phyloP scores from a whole-genome alignment of 1,284 basidiomycete species.

The Abortiporus biennis region DNA sequence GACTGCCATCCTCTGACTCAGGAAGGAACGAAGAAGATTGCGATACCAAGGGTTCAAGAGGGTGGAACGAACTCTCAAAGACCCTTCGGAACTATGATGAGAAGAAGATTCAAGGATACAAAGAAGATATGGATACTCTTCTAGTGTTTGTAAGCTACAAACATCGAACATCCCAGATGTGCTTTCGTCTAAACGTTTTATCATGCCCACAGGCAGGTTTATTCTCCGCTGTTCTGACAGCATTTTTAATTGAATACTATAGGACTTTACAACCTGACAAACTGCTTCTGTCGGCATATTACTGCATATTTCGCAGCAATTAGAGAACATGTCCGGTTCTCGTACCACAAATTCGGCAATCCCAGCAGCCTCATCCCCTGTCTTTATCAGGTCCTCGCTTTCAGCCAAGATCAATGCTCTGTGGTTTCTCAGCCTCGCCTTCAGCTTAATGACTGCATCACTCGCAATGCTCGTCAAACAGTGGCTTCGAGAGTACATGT shows the following conservation, averaged over 20 bases:
- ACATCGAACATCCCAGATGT: too few relatives aligned
- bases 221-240: slow-evolving; percentile 1
- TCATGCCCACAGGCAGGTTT: background rate
- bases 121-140: too few relatives aligned
- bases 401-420: slow-evolving; percentile 4
- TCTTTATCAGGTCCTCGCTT: background rate
- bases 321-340: background rate
- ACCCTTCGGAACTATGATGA: too few relatives aligned
- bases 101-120: too few relatives aligned
- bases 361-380: background rate
- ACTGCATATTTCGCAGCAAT: background rate
- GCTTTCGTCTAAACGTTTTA: too few relatives aligned
- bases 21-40: too few relatives aligned
- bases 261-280: background rate
- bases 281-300: background rate
- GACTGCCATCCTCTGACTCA: too few relatives aligned
- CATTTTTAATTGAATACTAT: slow-evolving; percentile 1
- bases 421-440: slow-evolving; percentile 7
- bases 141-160: too few relatives aligned
- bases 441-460: slow-evolving; percentile 4
- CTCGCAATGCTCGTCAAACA: slow-evolving; percentile 7
- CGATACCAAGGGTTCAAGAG: too few relatives aligned
- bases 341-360: background rate
- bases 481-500: slow-evolving; percentile 9
- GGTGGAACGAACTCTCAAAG: too few relatives aligned